Percentiles rank a stretch among this genome's conserved stretches.
These are phyloP conservation scores for Boletus nobilissimus DNA, from an alignment of 1,284 basidiomycete genomes.

Conservation along the genomic window DNA sequence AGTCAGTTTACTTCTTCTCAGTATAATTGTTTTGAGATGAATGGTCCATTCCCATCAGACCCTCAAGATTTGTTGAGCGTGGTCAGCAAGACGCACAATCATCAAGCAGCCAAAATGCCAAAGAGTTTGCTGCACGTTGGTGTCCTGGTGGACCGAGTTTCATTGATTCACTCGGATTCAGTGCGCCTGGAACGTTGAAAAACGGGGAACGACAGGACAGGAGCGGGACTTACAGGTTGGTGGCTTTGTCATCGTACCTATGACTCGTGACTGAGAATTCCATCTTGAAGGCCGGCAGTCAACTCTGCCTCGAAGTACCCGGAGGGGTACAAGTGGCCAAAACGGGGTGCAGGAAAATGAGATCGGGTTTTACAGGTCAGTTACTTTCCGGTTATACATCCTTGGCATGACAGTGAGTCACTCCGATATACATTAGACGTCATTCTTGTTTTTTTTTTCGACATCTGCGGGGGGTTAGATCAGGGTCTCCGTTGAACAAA, in stretches of 20 bases:
- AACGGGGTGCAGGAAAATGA: too few relatives aligned
- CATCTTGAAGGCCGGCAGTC: not conserved
- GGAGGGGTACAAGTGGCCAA: not conserved
- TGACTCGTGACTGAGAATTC: not conserved
- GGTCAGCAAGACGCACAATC: not conserved
- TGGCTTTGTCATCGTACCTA: not conserved
- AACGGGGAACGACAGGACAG: not conserved
- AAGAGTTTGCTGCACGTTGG: not conserved
- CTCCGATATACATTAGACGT: too few relatives aligned
- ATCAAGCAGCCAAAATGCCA: too few relatives aligned
- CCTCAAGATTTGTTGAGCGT: slow-evolving; percentile 6
- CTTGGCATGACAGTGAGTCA: too few relatives aligned
- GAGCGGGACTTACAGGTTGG: not conserved
- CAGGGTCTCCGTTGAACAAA: too few relatives aligned
- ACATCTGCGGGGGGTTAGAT: too few relatives aligned
- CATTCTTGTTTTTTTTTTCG: too few relatives aligned
- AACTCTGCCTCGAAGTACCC: not conserved
- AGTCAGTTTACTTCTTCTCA: not conserved
- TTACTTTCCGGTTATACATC: too few relatives aligned
- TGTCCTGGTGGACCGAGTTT: not conserved
- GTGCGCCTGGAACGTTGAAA: not conserved
- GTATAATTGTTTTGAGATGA: not conserved
- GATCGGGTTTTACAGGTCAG: too few relatives aligned
- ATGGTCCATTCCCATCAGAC: not conserved
- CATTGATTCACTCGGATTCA: not conserved